Conservation (phyloP, 164 flowering plant genomes). For the Stephania cephalantha region DNA sequence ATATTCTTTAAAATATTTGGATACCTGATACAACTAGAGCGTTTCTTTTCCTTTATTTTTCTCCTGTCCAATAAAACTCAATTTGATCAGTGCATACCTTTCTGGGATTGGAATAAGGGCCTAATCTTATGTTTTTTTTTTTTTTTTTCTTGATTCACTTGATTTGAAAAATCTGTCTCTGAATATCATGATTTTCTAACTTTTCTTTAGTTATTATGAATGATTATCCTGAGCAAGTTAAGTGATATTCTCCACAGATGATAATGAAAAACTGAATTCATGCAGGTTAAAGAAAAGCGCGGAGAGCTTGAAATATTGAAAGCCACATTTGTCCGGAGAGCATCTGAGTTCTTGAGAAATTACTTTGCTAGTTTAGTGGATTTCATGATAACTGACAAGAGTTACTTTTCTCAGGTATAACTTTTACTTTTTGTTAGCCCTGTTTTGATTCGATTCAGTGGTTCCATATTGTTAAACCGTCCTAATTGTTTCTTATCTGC, state of each 20-base stretch:
- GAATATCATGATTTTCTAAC: background rate
- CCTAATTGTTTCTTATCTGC: conserved; percentile 10
- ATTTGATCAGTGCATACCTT: background rate
- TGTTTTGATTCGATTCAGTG: background rate
- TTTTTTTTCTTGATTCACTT: too few species aligned
- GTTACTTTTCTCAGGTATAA: conserved; percentile 89
- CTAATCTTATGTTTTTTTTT: background rate
- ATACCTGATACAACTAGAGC: background rate
- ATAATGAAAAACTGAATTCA: conserved; percentile 1
- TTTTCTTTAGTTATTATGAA: background rate
- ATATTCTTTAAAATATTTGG: background rate
- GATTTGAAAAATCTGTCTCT: background rate
- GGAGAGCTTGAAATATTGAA: conserved; percentile 86
- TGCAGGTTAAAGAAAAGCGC: conserved; percentile 87
- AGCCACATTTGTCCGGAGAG: conserved; percentile 77
- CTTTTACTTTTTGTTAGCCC: conserved; percentile 2
- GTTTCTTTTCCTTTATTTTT: background rate
- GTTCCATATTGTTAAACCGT: background rate
- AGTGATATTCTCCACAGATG: background rate
- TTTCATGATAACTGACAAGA: conserved; percentile 96
- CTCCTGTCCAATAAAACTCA: background rate
- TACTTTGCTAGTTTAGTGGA: conserved; percentile 96
- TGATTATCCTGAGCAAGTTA: background rate
- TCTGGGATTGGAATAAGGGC: background rate
- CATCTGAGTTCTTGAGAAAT: conserved; percentile 90